These are phyloP conservation scores for Ascochyta viciae-villosae DNA, from an alignment of 2,329 filamentous ascomycete species.

Conservation along the genomic window DNA sequence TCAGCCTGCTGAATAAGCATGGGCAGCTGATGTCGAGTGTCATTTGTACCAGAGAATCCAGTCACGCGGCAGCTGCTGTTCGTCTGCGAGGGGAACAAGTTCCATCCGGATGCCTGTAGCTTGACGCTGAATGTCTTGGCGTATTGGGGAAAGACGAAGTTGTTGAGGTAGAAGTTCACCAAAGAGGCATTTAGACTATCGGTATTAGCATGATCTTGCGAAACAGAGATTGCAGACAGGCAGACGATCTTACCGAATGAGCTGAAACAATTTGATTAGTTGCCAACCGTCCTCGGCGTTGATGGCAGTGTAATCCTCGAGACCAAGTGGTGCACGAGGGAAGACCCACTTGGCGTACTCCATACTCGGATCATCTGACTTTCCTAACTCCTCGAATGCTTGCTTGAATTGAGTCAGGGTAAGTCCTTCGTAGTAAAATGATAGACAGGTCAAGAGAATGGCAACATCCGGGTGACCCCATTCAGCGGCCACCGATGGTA, in stretches of 20 bases:
- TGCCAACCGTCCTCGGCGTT: slow-evolving; percentile 65
- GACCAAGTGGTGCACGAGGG: slow-evolving; percentile 48
- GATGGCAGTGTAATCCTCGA: slow-evolving; percentile 63
- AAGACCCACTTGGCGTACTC: slow-evolving; percentile 66
- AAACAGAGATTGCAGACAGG: not conserved
- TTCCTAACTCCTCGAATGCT: slow-evolving; percentile 60
- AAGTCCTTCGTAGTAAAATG: slow-evolving; percentile 70
- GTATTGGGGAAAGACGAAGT: slow-evolving; percentile 69
- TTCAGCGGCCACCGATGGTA: slow-evolving; percentile 68
- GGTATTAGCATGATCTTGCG: not conserved
- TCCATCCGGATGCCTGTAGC: slow-evolving; percentile 71
- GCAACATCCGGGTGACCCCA: slow-evolving; percentile 71
- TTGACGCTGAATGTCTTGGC: slow-evolving; percentile 71
- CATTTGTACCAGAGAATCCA: slow-evolving; percentile 77
- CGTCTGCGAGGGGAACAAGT: slow-evolving; percentile 51
- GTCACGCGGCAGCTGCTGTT: slow-evolving; percentile 57
- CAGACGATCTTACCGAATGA: slow-evolving; percentile 21
- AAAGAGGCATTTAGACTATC: slow-evolving; percentile 53
- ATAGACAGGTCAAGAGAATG: slow-evolving; percentile 53
- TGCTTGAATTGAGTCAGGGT: slow-evolving; percentile 58
- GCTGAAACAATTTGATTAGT: slow-evolving; percentile 52
- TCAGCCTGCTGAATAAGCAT: slow-evolving; percentile 69
- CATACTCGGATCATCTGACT: slow-evolving; percentile 62
- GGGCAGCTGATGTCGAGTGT: slow-evolving; percentile 66
- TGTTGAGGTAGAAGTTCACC: slow-evolving; percentile 71